A percentile compares a stretch with the other conserved stretches of the same genome.
phyloP scores from a whole-genome alignment of 2,329 filamentous ascomycete genomes.

The Chaetomium globosum region DNA sequence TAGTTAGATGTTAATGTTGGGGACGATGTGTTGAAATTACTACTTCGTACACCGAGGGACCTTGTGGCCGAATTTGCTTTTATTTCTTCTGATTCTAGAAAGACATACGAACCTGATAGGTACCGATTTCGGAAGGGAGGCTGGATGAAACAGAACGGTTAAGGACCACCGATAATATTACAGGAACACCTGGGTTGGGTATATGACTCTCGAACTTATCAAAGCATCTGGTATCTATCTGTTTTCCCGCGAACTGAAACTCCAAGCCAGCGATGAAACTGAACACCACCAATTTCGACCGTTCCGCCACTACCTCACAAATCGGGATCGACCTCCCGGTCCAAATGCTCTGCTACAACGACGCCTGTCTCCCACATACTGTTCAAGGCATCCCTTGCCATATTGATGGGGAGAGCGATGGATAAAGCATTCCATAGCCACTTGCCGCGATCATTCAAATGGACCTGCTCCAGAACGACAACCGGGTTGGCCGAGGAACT shows the following conservation, averaged over 20 bases:
- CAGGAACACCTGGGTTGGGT: not conserved
- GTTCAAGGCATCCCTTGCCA: slow-evolving; percentile 39
- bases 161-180: not conserved
- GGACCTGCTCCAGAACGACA: slow-evolving; percentile 39
- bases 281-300: not conserved
- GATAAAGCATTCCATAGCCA: slow-evolving; percentile 45
- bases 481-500: slow-evolving; percentile 38
- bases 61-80: not conserved
- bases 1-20: too few relatives aligned
- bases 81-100: not conserved
- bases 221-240: not conserved
- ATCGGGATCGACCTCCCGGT: slow-evolving; percentile 33
- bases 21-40: not conserved
- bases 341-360: slow-evolving; percentile 3
- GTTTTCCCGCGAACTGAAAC: not conserved
- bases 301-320: slow-evolving; percentile 19
- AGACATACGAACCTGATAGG: too few relatives aligned
- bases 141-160: not conserved
- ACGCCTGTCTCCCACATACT: slow-evolving; percentile 25
- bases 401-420: slow-evolving; percentile 43
- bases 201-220: not conserved
- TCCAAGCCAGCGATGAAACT: not conserved
- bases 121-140: not conserved
- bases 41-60: too few relatives aligned
- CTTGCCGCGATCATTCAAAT: slow-evolving; percentile 40